Evolutionary conservation across 768 basidiomycete species (phyloP).

Genomic region (Crucibulum laeve): DNA sequence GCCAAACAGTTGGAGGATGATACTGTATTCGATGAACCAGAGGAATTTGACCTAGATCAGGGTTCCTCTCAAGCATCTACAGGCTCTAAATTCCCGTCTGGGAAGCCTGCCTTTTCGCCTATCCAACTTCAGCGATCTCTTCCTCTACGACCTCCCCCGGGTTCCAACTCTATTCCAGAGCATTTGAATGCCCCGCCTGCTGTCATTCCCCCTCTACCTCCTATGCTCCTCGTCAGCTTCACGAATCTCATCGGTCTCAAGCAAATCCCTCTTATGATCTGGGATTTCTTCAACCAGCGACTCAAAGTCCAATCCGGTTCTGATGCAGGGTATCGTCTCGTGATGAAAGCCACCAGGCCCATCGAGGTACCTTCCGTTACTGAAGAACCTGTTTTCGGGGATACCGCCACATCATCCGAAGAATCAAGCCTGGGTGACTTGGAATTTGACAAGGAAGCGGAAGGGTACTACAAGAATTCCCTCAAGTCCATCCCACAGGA

Average conservation of each 20-base stretch:
- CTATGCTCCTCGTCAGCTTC: constrained; percentile 74
- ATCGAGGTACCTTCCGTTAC: constrained; percentile 37
- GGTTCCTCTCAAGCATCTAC: constrained; percentile 13
- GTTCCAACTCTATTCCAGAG: constrained; percentile 10
- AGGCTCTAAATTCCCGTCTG: constrained; percentile 17
- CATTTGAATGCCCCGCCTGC: constrained; percentile 45
- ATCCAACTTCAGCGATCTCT: constrained; percentile 21
- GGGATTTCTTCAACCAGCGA: constrained; percentile 90
- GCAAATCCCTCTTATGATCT: constrained; percentile 86
- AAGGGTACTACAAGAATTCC: constrained; percentile 67
- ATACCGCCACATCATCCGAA: constrained; percentile 14
- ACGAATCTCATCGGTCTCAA: constrained; percentile 75
- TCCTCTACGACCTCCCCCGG: constrained; percentile 8
- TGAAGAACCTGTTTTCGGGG: constrained; percentile 15
- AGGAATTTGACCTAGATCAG: constrained; percentile 12
- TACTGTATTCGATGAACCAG: constrained; percentile 72
- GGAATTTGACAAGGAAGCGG: constrained; percentile 67
- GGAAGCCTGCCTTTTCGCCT: constrained; percentile 25
- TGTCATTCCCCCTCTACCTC: constrained; percentile 67
- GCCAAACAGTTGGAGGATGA: constrained; percentile 65
- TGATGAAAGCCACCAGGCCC: constrained; percentile 59
- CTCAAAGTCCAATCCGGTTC: constrained; percentile 76
- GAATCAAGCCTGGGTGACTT: constrained; percentile 49
- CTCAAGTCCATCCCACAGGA: constrained; percentile 46
- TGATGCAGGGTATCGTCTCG: constrained; percentile 74